A percentile compares a stretch with the other conserved stretches of the same genome.
phyloP scores from a whole-genome alignment of 495 filamentous ascomycete species.

The Penicillium malachiteum region DNA sequence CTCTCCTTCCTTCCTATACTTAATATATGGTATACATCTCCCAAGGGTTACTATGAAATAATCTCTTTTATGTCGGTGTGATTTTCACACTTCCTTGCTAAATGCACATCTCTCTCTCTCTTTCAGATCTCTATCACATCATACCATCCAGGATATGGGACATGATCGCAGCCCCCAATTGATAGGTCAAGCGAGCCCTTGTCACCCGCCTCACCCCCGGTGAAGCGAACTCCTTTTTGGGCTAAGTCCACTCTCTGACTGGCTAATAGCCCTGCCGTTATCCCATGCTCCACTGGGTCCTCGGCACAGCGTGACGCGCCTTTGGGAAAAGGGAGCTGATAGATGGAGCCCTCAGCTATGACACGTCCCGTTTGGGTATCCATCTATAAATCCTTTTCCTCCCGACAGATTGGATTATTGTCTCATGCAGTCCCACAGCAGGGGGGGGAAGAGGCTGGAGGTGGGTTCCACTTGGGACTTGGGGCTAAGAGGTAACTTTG shows the following conservation, averaged over 20 bases:
- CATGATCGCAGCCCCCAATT: slow-evolving; percentile 4
- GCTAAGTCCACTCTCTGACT: slow-evolving; percentile 10
- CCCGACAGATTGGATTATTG: neutral
- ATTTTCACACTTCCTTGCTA: too few species aligned
- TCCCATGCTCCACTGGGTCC: slow-evolving; percentile 16
- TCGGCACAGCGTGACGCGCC: slow-evolving; percentile 17
- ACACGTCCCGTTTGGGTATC: neutral
- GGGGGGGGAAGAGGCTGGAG: neutral
- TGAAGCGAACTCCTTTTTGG: slow-evolving; percentile 18
- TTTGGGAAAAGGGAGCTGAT: slow-evolving; percentile 15
- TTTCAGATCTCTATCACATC: neutral
- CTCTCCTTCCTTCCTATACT: too few species aligned
- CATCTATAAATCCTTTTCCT: neutral
- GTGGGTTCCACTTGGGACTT: neutral
- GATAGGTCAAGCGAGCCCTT: slow-evolving; percentile 22
- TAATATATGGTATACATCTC: too few species aligned
- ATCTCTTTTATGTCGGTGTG: too few species aligned
- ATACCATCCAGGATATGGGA: neutral
- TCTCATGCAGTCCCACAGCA: slow-evolving; percentile 5
- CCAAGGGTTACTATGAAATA: too few species aligned
- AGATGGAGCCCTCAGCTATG: slow-evolving; percentile 20
- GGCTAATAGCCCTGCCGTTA: slow-evolving; percentile 21
- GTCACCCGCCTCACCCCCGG: slow-evolving; percentile 6
- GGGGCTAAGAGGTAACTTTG: neutral
- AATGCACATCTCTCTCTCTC: too few species aligned